A percentile compares a stretch with the other conserved stretches of the same genome.
Conservation (phyloP, 1,284 basidiomycete species). For the Xanthoconium separans region DNA sequence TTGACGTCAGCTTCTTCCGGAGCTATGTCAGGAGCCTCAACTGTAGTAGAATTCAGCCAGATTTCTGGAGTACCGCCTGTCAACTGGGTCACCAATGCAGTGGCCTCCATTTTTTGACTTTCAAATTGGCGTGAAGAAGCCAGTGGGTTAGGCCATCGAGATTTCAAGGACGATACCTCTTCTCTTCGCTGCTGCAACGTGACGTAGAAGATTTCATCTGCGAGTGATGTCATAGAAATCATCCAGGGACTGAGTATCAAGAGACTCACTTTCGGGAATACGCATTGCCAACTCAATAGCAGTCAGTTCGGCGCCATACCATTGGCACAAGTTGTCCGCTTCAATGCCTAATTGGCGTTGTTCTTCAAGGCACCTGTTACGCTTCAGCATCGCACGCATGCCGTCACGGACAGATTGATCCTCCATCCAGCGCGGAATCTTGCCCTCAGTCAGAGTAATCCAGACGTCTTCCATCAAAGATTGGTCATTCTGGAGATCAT, state of each 20-base stretch:
- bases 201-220: background rate
- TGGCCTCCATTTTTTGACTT: background rate
- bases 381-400: conserved; percentile 32
- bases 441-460: conserved; percentile 24
- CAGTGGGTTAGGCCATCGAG: background rate
- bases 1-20: background rate
- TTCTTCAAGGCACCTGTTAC: conserved; percentile 32
- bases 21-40: background rate
- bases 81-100: background rate
- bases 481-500: conserved; percentile 28
- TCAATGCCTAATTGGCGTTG: conserved; percentile 18
- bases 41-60: background rate
- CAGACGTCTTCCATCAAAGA: conserved; percentile 41
- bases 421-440: conserved; percentile 35
- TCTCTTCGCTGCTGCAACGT: background rate
- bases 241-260: too few species aligned
- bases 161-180: background rate
- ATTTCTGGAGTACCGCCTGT: background rate
- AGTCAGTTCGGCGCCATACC: background rate
- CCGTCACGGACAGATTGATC: conserved; percentile 32
- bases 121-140: background rate
- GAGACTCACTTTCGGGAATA: too few species aligned
- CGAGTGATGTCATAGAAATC: background rate
- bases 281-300: background rate
- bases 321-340: conserved; percentile 29